Evolutionary conservation across 306 rosid species (phyloP).

Genomic region (Pyrus pyrifolia): DNA sequence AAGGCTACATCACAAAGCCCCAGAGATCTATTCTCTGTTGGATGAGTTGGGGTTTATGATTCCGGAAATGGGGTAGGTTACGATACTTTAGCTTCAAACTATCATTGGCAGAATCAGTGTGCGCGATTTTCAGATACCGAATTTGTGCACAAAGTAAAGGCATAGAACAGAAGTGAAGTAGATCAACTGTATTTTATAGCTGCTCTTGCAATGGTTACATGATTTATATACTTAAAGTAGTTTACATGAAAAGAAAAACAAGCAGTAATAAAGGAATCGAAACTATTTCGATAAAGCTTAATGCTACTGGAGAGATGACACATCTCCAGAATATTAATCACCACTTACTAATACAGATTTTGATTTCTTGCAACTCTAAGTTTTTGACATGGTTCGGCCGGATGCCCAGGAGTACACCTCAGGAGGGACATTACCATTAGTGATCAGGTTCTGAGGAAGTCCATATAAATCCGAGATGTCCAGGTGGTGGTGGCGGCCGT

Average conservation of each 20-base stretch:
- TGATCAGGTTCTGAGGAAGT: slow-evolving; percentile 66
- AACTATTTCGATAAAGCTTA: not conserved
- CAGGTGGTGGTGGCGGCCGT: slow-evolving; percentile 50
- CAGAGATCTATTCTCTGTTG: slow-evolving; percentile 58
- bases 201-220: not conserved
- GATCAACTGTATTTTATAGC: not conserved
- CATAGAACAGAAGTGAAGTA: not conserved
- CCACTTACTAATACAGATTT: not conserved
- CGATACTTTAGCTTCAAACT: not conserved
- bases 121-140: too few species aligned
- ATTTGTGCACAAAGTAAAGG: not conserved
- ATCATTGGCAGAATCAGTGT: too few species aligned
- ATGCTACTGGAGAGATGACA: not conserved
- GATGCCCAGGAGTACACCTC: slow-evolving; percentile 73
- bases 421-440: slow-evolving; percentile 52
- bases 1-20: slow-evolving; percentile 48
- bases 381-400: slow-evolving; percentile 45
- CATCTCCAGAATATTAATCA: slow-evolving; percentile 1
- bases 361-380: slow-evolving; percentile 23
- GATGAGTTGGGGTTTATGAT: slow-evolving; percentile 22
- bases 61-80: not conserved
- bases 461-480: slow-evolving; percentile 61
- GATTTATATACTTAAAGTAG: not conserved
- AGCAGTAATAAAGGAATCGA: not conserved
- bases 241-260: slow-evolving; percentile 1